Percentiles rank a stretch among this genome's conserved stretches.
These are phyloP conservation scores for Xylaria palmicola DNA, from an alignment of 495 filamentous ascomycete species.

Conservation along the genomic window DNA sequence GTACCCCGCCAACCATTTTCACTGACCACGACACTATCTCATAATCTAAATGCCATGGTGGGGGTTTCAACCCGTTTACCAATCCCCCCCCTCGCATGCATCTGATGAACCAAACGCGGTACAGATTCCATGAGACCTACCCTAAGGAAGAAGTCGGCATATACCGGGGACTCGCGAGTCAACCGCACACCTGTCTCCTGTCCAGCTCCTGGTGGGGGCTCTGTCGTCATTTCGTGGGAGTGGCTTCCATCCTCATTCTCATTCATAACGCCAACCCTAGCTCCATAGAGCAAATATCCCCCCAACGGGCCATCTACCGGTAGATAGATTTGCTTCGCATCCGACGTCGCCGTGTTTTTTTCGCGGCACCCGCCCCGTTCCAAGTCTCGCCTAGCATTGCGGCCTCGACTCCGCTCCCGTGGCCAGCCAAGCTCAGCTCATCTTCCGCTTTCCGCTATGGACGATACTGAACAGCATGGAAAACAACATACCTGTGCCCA, in stretches of 20 bases:
- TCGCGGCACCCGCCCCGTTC: not conserved
- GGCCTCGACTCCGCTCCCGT: not conserved
- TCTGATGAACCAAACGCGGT: not conserved
- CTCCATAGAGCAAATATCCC: too few species aligned
- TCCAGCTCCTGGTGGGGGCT: not conserved
- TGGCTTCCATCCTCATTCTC: not conserved
- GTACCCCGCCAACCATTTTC: not conserved
- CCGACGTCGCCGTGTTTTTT: not conserved
- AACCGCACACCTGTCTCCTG: not conserved
- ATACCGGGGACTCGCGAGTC: too few species aligned
- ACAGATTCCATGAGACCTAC: too few species aligned
- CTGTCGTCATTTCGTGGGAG: not conserved
- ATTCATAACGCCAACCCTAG: too few species aligned
- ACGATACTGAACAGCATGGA: conserved; percentile 26
- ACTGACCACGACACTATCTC: not conserved
- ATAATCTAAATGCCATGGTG: conserved; percentile 5
- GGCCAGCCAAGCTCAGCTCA: conserved; percentile 1
- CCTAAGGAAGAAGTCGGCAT: too few species aligned
- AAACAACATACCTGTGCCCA: conserved; percentile 18
- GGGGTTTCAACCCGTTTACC: not conserved
- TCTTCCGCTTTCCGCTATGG: conserved; percentile 24
- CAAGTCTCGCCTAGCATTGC: not conserved
- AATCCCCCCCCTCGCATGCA: not conserved
- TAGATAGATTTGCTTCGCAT: not conserved
- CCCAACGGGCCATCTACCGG: not conserved